Percentiles rank a stretch among this genome's conserved stretches.
Evolutionary conservation across 352 stramenopile genomes (phyloP).

Genomic region (Thalassiosira oceanica): DNA sequence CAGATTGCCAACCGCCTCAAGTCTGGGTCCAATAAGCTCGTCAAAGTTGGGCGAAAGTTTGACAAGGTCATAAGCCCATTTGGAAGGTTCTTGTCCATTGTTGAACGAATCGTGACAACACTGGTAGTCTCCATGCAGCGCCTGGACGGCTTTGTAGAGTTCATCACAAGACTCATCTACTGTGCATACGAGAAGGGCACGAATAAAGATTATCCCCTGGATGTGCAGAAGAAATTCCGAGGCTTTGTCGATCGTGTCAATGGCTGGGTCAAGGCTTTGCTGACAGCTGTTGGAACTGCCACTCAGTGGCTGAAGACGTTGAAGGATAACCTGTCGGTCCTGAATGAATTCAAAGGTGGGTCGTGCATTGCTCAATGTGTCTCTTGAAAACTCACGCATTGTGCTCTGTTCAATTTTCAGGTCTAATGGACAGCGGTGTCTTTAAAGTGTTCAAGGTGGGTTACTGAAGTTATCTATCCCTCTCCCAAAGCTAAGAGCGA

Average conservation of each 20-base stretch:
- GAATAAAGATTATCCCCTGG: background rate
- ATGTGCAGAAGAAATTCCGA: too few relatives aligned
- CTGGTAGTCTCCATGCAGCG: background rate
- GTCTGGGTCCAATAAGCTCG: background rate
- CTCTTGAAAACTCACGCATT: too few relatives aligned
- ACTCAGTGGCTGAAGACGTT: background rate
- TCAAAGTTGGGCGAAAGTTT: slow-evolving; percentile 5
- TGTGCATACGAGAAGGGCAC: slow-evolving; percentile 6
- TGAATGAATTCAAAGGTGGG: slow-evolving; percentile 1
- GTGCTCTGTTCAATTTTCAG: too few relatives aligned
- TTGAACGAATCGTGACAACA: background rate
- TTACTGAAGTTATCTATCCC: slow-evolving; percentile 4
- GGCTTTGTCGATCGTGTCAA: too few relatives aligned
- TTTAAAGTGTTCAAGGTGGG: slow-evolving; percentile 11
- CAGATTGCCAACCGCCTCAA: slow-evolving; percentile 6
- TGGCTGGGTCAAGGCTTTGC: background rate
- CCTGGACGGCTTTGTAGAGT: slow-evolving; percentile 8
- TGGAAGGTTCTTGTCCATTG: slow-evolving; percentile 4
- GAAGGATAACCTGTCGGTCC: background rate
- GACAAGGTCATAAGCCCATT: background rate
- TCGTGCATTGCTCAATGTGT: too few relatives aligned
- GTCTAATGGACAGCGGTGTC: background rate
- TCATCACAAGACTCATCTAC: slow-evolving; percentile 10
- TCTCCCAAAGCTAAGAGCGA: too few relatives aligned
- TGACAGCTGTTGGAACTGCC: background rate